Conservation (phyloP, 2,329 filamentous ascomycete species). For the Emergomyces orientalis region DNA sequence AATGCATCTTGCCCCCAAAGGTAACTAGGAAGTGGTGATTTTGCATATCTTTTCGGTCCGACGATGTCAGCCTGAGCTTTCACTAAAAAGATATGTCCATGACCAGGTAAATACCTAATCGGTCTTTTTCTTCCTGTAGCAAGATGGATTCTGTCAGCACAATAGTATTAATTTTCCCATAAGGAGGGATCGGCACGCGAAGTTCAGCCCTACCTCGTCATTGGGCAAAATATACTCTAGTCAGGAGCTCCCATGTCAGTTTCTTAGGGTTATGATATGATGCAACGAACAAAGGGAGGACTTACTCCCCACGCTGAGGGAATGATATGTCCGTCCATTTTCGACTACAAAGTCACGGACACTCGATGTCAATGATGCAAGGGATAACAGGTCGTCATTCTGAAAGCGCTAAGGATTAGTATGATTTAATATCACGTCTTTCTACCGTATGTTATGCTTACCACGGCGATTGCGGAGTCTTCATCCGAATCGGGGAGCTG, state of each 20-base stretch:
- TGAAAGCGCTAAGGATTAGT: neutral
- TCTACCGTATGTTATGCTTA: neutral
- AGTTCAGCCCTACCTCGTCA: constrained; percentile 10
- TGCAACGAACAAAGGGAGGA: neutral
- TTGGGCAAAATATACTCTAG: constrained; percentile 14
- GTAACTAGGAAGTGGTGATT: constrained; percentile 25
- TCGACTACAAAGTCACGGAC: constrained; percentile 8
- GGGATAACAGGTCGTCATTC: neutral
- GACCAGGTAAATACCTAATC: neutral
- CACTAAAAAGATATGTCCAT: neutral
- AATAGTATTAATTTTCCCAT: no score
- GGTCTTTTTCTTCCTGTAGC: neutral
- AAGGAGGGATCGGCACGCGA: neutral
- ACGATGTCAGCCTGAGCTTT: neutral
- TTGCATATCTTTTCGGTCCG: constrained; percentile 8
- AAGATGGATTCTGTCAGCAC: neutral
- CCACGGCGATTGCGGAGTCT: constrained; percentile 3
- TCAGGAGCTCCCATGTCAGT: neutral
- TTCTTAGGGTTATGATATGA: neutral
- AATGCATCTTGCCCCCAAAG: constrained; percentile 20
- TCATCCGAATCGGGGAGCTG: constrained; percentile 6
- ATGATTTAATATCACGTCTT: neutral
- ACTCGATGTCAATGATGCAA: constrained; percentile 1
- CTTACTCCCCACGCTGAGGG: constrained; percentile 15
- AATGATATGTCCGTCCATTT: constrained; percentile 22